Conservation (phyloP, 306 rosid genomes). For the Pyrus pyrifolia region DNA sequence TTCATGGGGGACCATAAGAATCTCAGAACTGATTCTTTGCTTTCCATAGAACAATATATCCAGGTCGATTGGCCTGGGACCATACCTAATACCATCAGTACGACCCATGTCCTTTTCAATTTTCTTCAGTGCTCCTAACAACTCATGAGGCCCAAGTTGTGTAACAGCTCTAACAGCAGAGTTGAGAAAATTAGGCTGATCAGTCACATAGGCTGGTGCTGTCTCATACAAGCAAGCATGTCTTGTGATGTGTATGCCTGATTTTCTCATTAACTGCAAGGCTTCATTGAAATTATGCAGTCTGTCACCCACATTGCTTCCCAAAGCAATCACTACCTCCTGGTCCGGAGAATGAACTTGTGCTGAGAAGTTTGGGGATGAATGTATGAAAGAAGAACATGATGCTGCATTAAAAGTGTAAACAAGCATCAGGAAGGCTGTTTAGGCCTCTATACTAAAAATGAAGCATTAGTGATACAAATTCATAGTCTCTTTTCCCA, state of each 20-base stretch:
- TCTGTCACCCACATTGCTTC: conserved; percentile 84
- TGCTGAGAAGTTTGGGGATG: conserved; percentile 28
- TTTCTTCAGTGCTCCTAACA: conserved; percentile 56
- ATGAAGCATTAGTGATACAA: neutral
- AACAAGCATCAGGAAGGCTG: conserved; percentile 12
- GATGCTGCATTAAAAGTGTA: conserved; percentile 36
- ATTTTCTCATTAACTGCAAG: conserved; percentile 57
- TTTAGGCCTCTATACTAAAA: neutral
- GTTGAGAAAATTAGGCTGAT: conserved; percentile 78
- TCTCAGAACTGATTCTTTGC: conserved; percentile 49
- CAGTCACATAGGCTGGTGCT: conserved; percentile 80
- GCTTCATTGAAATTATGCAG: conserved; percentile 71
- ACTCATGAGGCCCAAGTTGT: conserved; percentile 81
- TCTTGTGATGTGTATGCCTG: conserved; percentile 63
- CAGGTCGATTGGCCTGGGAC: conserved; percentile 89
- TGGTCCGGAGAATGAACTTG: conserved; percentile 67
- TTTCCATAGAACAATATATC: conserved; percentile 87
- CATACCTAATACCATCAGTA: conserved; percentile 67
- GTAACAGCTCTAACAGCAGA: conserved; percentile 86
- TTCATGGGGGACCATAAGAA: conserved; percentile 76
- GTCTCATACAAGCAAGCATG: conserved; percentile 88
- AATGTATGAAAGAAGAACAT: conserved; percentile 31
- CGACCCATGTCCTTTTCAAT: conserved; percentile 79
- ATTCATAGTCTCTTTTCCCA: neutral
- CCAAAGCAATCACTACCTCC: conserved; percentile 90